phyloP scores from a whole-genome alignment of 108 stramenopile species.

The Bacterosira constricta region DNA sequence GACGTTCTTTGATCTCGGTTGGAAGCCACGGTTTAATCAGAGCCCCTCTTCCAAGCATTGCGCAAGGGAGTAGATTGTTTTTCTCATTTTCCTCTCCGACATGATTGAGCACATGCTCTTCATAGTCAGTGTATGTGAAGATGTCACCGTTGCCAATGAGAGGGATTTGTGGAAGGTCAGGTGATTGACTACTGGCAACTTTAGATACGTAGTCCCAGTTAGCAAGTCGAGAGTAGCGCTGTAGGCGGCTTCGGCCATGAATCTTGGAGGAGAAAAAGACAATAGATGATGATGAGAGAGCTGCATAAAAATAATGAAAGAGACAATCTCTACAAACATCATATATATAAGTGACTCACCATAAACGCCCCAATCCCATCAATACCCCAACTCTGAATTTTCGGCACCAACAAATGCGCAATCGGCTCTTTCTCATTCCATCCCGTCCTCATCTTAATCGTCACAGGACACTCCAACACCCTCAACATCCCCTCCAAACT shows the following conservation, averaged over 20 bases:
- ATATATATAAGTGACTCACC: constrained; percentile 55
- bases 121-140: constrained; percentile 88
- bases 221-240: constrained; percentile 92
- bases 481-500: constrained; percentile 79
- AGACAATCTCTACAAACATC: too few relatives aligned
- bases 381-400: constrained; percentile 83
- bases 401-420: constrained; percentile 83
- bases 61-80: constrained; percentile 71
- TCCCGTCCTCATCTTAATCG: constrained; percentile 97
- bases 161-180: constrained; percentile 67
- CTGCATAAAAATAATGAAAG: too few relatives aligned
- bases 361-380: constrained; percentile 76
- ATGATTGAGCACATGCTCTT: constrained; percentile 65
- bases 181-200: constrained; percentile 75
- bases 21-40: constrained; percentile 99
- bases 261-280: constrained; percentile 51
- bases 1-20: constrained; percentile 94
- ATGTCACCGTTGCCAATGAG: constrained; percentile 99
- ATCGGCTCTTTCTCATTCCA: constrained; percentile 93
- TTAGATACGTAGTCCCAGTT: constrained; percentile 95
- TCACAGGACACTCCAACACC: constrained; percentile 82
- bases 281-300: too few relatives aligned
- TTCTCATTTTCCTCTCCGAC: constrained; percentile 22
- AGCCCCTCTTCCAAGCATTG: constrained; percentile 97
- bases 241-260: constrained; percentile 93